Conservation (phyloP, 192 early-diverging fungal species). For the Rhizophlyctis rosea region DNA sequence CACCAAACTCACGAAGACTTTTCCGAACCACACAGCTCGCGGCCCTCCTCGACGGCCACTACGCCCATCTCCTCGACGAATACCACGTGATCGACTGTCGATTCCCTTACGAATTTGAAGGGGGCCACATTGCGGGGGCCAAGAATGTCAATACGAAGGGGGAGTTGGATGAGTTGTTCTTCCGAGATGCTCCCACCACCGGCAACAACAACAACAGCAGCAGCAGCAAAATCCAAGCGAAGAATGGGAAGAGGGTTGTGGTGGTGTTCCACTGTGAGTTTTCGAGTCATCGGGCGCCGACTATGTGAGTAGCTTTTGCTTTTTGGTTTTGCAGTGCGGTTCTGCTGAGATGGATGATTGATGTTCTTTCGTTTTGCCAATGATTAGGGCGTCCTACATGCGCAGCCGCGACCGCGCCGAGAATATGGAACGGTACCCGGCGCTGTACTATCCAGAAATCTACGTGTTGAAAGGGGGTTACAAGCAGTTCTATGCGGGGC, state of each 20-base stretch:
- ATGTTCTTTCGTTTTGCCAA: not conserved
- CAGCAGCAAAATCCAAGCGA: constrained; percentile 31
- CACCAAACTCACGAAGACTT: not conserved
- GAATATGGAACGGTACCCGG: constrained; percentile 70
- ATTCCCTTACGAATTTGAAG: constrained; percentile 83
- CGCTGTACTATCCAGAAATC: constrained; percentile 78
- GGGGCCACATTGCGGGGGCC: constrained; percentile 76
- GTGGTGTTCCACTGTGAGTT: constrained; percentile 89
- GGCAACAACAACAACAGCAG: too few relatives aligned
- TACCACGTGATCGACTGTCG: constrained; percentile 78
- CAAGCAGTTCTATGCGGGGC: constrained; percentile 61
- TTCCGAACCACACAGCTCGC: constrained; percentile 54
- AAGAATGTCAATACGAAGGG: constrained; percentile 65
- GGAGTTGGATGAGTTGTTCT: constrained; percentile 59
- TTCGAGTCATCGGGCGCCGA: constrained; percentile 72
- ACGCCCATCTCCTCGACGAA: constrained; percentile 54
- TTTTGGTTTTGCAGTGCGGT: not conserved
- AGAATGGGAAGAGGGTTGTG: constrained; percentile 48
- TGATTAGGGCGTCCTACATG: constrained; percentile 61
- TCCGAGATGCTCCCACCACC: constrained; percentile 22
- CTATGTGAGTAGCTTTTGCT: constrained; percentile 54
- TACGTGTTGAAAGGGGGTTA: constrained; percentile 87
- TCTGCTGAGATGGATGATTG: not conserved
- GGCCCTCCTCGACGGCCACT: constrained; percentile 67
- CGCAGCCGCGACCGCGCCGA: constrained; percentile 70